Evolutionary conservation across 1,139 yeast species (phyloP).

Genomic region (Yamadazyma buinensis): DNA sequence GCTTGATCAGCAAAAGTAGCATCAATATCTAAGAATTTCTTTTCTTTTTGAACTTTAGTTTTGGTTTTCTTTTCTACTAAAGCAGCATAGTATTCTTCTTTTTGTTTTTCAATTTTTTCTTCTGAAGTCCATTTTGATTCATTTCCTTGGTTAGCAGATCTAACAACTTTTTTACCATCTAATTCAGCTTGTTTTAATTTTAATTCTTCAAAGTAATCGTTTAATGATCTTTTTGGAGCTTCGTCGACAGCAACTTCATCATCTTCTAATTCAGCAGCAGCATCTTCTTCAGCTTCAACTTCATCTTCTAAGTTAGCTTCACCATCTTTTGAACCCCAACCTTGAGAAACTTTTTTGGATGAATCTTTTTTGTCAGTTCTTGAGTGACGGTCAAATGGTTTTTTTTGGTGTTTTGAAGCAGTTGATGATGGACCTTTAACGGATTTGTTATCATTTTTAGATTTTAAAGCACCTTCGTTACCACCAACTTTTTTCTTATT

Average conservation of each 20-base stretch:
- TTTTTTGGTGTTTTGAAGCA: constrained; percentile 56
- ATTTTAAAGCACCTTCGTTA: constrained; percentile 86
- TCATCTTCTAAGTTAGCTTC: constrained; percentile 51
- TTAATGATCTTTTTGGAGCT: constrained; percentile 52
- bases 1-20: constrained; percentile 59
- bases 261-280: constrained; percentile 42
- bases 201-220: constrained; percentile 69
- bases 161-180: constrained; percentile 37
- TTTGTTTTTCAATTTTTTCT: constrained; percentile 59
- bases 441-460: constrained; percentile 70
- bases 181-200: constrained; percentile 45
- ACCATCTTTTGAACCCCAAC: constrained; percentile 79
- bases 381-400: constrained; percentile 77
- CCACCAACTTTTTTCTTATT: constrained; percentile 71
- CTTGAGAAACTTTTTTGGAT: constrained; percentile 74
- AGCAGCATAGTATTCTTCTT: constrained; percentile 54
- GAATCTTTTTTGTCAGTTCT: constrained; percentile 82
- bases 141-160: constrained; percentile 59
- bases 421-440: constrained; percentile 57
- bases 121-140: constrained; percentile 59
- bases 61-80: constrained; percentile 58
- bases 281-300: constrained; percentile 61
- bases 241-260: constrained; percentile 40
- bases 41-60: constrained; percentile 64
- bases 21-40: constrained; percentile 63